Conservation (phyloP, 176 grass and related monocot species). For the Avena insularis region DNA sequence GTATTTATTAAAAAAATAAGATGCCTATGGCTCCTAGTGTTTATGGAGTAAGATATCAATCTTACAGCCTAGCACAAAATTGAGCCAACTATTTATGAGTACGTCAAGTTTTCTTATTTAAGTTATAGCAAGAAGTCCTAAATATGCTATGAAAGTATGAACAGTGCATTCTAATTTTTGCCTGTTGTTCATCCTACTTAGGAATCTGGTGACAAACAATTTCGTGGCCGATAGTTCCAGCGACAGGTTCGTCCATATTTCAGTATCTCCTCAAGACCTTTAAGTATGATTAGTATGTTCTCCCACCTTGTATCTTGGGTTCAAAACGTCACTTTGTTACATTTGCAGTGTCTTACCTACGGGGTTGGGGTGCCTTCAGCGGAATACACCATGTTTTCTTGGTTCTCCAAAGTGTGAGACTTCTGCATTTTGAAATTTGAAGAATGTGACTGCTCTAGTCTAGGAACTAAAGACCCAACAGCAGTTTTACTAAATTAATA, state of each 20-base stretch:
- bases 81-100: background rate
- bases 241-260: slow-evolving; percentile 53
- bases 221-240: slow-evolving; percentile 68
- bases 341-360: slow-evolving; percentile 56
- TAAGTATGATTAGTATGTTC: background rate
- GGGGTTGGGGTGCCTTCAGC: slow-evolving; percentile 72
- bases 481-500: background rate
- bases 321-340: background rate
- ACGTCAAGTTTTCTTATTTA: background rate
- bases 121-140: background rate
- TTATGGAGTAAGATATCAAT: background rate
- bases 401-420: slow-evolving; percentile 67
- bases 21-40: background rate
- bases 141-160: slow-evolving; percentile 15
- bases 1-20: background rate
- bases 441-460: background rate
- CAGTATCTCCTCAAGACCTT: background rate
- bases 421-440: background rate
- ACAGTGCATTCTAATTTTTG: slow-evolving; percentile 17
- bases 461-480: slow-evolving; percentile 1
- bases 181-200: slow-evolving; percentile 42
- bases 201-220: slow-evolving; percentile 90
- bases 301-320: background rate
- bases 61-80: background rate
- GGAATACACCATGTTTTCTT: slow-evolving; percentile 65